phyloP scores from a whole-genome alignment of 208 protist species.

The Ichthyophonus hoferi region DNA sequence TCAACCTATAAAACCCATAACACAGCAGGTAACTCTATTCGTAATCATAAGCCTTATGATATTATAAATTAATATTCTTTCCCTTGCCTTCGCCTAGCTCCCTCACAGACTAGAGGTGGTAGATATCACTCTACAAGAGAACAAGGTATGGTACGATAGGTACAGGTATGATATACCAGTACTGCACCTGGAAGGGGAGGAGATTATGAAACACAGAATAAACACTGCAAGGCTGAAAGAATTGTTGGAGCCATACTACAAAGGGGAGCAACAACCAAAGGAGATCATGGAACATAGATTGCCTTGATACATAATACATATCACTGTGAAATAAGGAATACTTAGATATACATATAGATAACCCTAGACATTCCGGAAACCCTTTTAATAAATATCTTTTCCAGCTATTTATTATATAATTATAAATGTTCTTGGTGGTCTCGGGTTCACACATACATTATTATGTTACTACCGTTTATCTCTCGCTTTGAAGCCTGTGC shows the following conservation, averaged over 20 bases:
- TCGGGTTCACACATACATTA: no score
- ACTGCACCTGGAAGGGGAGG: slow-evolving; percentile 16
- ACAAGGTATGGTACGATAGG: not conserved
- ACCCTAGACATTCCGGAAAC: no score
- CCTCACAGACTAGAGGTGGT: slow-evolving; percentile 1
- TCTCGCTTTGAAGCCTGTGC: no score
- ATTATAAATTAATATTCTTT: not conserved
- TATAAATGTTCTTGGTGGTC: no score
- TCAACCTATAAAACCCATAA: not conserved
- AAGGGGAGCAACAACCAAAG: not conserved
- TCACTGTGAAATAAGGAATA: no score
- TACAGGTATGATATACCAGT: slow-evolving; percentile 25
- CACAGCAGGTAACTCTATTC: not conserved
- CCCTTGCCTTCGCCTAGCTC: not conserved
- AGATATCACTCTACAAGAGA: not conserved
- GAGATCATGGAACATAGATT: no score
- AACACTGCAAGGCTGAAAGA: not conserved
- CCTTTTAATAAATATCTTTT: no score
- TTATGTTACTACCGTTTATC: no score
- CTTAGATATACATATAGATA: no score
- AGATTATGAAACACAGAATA: slow-evolving; percentile 13
- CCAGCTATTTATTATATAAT: no score
- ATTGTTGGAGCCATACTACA: not conserved
- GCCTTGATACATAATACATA: no score
- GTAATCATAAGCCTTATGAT: not conserved